Evolutionary conservation across 805 yeast species (phyloP).

Genomic region (Saccharomycopsis babjevae): DNA sequence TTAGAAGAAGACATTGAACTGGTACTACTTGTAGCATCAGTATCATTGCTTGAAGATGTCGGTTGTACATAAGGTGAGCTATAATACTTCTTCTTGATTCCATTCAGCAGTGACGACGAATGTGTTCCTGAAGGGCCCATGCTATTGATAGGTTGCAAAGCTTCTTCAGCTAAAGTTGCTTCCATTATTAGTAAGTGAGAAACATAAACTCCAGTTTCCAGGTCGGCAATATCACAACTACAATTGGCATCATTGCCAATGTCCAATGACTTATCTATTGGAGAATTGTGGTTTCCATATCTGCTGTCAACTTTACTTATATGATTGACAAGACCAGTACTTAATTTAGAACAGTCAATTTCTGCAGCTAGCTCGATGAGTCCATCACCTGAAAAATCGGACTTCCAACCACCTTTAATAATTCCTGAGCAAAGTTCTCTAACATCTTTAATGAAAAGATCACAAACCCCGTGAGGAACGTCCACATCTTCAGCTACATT

Average conservation of each 20-base stretch:
- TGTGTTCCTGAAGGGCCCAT: background rate
- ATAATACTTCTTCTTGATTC: background rate
- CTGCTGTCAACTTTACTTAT: slow-evolving; percentile 34
- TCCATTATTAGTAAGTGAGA: slow-evolving; percentile 74
- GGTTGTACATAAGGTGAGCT: background rate
- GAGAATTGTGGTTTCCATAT: slow-evolving; percentile 21
- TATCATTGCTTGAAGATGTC: slow-evolving; percentile 7
- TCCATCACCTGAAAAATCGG: slow-evolving; percentile 75
- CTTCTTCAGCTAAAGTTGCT: slow-evolving; percentile 89
- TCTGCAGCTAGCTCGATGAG: slow-evolving; percentile 71
- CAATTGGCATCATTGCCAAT: slow-evolving; percentile 36
- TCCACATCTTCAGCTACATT: slow-evolving; percentile 11
- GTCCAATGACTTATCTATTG: slow-evolving; percentile 11
- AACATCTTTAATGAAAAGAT: slow-evolving; percentile 58
- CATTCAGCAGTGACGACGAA: background rate
- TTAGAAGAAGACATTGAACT: slow-evolving; percentile 19
- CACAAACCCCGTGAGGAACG: slow-evolving; percentile 26
- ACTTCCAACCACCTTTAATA: slow-evolving; percentile 87
- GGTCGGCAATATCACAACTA: slow-evolving; percentile 75
- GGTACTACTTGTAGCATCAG: background rate
- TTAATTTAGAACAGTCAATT: slow-evolving; percentile 46
- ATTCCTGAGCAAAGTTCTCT: slow-evolving; percentile 72
- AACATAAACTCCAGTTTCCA: slow-evolving; percentile 66
- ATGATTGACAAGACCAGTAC: slow-evolving; percentile 43
- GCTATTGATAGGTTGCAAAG: slow-evolving; percentile 30